Base-by-base conservation (phyloP, 345 rosid species). In the Geranium brycei region DNA sequence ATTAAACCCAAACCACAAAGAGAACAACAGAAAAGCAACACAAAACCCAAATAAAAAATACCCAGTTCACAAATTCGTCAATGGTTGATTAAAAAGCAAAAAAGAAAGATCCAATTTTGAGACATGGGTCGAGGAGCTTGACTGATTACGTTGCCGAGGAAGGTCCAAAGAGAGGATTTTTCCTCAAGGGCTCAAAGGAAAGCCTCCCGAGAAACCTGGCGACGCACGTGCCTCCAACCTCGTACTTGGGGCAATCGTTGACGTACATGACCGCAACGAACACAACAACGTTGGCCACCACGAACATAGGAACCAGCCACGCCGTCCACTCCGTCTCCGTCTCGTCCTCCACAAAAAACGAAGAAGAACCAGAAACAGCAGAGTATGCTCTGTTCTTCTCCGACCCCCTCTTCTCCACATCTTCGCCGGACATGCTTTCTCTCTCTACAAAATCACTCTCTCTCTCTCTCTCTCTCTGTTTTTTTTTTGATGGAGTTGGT, bases 91-190 rank as follows among this genome's bases (percentile, higher is more conserved):
- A n/a, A n/a, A n/a, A 5, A 35, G 41, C 7, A 57, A 57, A 15
- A 16, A n/a, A 41, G 13, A 41, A 41, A 47, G 47, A 38, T 38
- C 8, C 8, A 10, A 38, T 38, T 53, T 13, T 53, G 17, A 35
- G 47, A 63, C 7, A 23, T 18, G 66, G 57, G 41, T 23, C 17
- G 1, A 4, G 19, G 65, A 38, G 68, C 18, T 64, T 19, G 15
- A 70, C 61, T 38, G 57, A 66, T 76, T 76, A 89, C 98, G 98
- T 86, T 6, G 51, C 68, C 70, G 89, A 72, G 69, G 98, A 89
- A 0, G 97, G 96, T 35, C 98, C 97, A 57, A 89, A 85, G 60
- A 89, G 87, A 60, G 97, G 98, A 67, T 89, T 92, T 65, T 62
- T 80, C 13, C 77, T 81, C 69, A 86, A 71, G 62, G 97, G 89